Base-by-base conservation (phyloP, 768 basidiomycete species). In the Tulasnella sp. region DNA sequence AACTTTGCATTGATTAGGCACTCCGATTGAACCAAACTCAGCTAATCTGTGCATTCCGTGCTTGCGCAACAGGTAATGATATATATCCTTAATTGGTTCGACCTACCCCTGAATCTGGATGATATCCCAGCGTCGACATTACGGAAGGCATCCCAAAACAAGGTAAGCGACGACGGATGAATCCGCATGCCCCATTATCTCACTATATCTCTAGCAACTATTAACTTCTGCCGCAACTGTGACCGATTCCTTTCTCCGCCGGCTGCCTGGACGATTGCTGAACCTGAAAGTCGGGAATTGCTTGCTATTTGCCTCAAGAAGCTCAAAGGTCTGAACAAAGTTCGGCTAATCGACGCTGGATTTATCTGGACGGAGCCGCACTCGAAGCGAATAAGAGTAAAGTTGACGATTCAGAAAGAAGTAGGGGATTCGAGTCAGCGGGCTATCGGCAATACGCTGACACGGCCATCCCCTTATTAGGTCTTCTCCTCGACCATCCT, bases 321-420 rank as follows among this genome's bases (percentile, higher is more conserved):
- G 86, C 91, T 99, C 83, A 97, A 97, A 85, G 96, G 96, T 2
- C 88, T 99, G 34, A 93, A 92, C 83, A 97, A 96, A 88, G 96
- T 99, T 40, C 94, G 97, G 75, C 87, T 99, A 64, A 97, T 98
- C n/a, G 97, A 99, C 82, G 98, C 98, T 2, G 95, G 96, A 82
- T 99, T 99, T 86, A 96, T 99, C 84, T 99, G 98, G 98, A 99
- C 98, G 31, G 98, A 99, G 85, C 98, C 98, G 3, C 97, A 99
- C 87, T 96, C 95, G 54, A 96, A 97, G 84, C 90, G 98, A 50
- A 86, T 99, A 82, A 91, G 96, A 73, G 92, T 99, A 79, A 97
- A 97, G 77, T 87, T 99, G 83, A 98, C 97, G 0, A 96, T 99
- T 82, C 98, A 99, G 87, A 99, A 99, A 88, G 98, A 99, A 90